Conservation (phyloP, 1,284 basidiomycete genomes). For the Sanghuangporus baumii region DNA sequence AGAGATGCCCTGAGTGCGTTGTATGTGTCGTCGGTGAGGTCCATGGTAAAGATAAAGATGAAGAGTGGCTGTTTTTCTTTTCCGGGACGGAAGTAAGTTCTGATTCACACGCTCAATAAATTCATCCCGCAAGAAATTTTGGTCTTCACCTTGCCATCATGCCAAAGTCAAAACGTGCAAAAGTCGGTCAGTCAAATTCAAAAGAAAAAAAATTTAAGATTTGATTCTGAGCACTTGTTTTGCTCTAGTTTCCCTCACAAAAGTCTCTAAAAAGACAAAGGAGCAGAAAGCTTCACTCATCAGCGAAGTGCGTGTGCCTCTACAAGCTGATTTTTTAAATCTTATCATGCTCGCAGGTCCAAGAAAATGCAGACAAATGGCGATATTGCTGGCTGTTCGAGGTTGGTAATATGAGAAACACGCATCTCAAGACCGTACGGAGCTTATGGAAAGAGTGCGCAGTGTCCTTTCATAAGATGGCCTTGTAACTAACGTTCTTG, state of each 20-base stretch:
- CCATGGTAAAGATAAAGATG: conserved; percentile 23
- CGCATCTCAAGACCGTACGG: conserved; percentile 90
- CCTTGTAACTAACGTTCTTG: background rate
- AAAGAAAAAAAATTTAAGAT: background rate
- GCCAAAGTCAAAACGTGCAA: conserved; percentile 85
- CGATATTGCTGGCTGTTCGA: conserved; percentile 94
- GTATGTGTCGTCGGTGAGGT: conserved; percentile 38
- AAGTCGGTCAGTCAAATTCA: conserved; percentile 54
- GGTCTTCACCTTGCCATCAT: conserved; percentile 39
- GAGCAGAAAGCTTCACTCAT: conserved; percentile 84
- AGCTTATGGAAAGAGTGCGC: conserved; percentile 90
- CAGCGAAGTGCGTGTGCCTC: conserved; percentile 57
- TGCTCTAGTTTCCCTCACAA: conserved; percentile 65
- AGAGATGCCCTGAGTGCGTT: conserved; percentile 60
- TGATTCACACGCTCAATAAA: conserved; percentile 14
- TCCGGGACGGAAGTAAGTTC: background rate
- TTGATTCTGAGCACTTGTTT: conserved; percentile 8
- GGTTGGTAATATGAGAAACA: conserved; percentile 92
- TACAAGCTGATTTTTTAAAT: background rate
- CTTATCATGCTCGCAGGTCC: conserved; percentile 43
- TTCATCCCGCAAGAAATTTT: background rate
- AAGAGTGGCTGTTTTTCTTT: conserved; percentile 10
- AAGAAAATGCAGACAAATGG: conserved; percentile 79
- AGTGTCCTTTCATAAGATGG: background rate
- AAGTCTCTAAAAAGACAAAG: conserved; percentile 76